A percentile compares a stretch with the other conserved stretches of the same genome.
Evolutionary conservation across 1,139 yeast genomes (phyloP).

Genomic region (Sugiyamaella paludigena): DNA sequence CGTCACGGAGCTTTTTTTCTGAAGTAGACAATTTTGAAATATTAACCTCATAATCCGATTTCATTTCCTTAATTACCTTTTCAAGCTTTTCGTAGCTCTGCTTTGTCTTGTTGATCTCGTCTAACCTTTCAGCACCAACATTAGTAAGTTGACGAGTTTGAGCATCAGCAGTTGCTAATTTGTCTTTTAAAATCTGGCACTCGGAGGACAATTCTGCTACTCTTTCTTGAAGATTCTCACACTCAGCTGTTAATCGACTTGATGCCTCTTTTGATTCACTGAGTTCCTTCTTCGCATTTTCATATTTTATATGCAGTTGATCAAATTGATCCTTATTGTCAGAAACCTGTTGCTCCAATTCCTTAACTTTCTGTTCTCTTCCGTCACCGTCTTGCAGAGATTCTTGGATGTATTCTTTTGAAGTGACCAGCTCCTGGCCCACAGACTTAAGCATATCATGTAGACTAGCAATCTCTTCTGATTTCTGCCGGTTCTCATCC

Average conservation of each 20-base stretch:
- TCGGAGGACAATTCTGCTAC: background rate
- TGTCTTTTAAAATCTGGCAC: background rate
- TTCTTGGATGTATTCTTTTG: constrained; percentile 23
- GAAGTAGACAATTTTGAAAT: constrained; percentile 5
- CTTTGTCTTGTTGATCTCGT: constrained; percentile 22
- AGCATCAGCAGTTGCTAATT: background rate
- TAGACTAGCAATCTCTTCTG: constrained; percentile 56
- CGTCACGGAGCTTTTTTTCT: constrained; percentile 6
- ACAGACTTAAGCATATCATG: constrained; percentile 71
- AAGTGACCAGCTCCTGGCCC: constrained; percentile 68
- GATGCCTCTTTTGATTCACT: constrained; percentile 32
- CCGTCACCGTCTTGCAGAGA: background rate
- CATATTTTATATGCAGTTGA: constrained; percentile 22
- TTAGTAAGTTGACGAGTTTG: constrained; percentile 4
- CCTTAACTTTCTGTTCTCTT: constrained; percentile 23
- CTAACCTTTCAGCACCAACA: constrained; percentile 21
- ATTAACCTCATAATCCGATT: constrained; percentile 15
- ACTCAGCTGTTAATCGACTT: constrained; percentile 22
- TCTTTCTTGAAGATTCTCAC: background rate
- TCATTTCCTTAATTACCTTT: constrained; percentile 5
- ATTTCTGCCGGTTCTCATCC: constrained; percentile 24
- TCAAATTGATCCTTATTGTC: constrained; percentile 6
- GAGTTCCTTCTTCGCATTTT: constrained; percentile 18
- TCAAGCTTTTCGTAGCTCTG: constrained; percentile 14
- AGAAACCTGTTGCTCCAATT: constrained; percentile 17